Evolutionary conservation across 108 stramenopile genomes (phyloP).

Genomic region (Thalassiosira profunda): DNA sequence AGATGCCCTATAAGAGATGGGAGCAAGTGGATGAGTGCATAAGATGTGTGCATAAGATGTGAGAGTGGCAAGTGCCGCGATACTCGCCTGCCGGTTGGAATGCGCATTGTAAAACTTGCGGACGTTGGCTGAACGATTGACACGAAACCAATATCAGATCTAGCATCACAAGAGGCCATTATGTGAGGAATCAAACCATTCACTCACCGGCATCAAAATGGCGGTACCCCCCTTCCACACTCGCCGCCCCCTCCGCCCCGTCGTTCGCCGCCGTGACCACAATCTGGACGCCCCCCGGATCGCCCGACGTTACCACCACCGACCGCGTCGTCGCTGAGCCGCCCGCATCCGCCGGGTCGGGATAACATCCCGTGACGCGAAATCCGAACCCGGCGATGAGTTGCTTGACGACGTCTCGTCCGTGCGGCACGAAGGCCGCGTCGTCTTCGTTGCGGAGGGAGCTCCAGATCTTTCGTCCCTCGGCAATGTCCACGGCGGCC

Average conservation of each 20-base stretch:
- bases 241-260: conserved; percentile 28
- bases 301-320: conserved; percentile 77
- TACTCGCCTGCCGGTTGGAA: conserved; percentile 37
- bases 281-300: conserved; percentile 82
- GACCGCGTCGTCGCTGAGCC: conserved; percentile 49
- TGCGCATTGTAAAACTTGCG: conserved; percentile 64
- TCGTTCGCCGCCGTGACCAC: conserved; percentile 57
- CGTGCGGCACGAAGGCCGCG: conserved; percentile 52
- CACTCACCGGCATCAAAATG: conserved; percentile 51
- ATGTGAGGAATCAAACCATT: background rate
- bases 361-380: conserved; percentile 73
- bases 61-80: background rate
- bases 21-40: background rate
- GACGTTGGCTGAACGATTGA: conserved; percentile 50
- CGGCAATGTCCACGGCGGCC: background rate
- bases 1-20: conserved; percentile 45
- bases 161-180: too few relatives aligned
- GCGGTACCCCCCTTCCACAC: conserved; percentile 11
- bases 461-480: conserved; percentile 24
- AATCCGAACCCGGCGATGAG: conserved; percentile 85
- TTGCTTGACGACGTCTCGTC: conserved; percentile 81
- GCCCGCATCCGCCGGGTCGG: background rate
- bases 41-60: background rate
- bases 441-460: conserved; percentile 18
- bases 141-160: too few relatives aligned